A percentile compares a stretch with the other conserved stretches of the same genome.
Conservation (phyloP, 768 basidiomycete species). For the Trametes cingulata region DNA sequence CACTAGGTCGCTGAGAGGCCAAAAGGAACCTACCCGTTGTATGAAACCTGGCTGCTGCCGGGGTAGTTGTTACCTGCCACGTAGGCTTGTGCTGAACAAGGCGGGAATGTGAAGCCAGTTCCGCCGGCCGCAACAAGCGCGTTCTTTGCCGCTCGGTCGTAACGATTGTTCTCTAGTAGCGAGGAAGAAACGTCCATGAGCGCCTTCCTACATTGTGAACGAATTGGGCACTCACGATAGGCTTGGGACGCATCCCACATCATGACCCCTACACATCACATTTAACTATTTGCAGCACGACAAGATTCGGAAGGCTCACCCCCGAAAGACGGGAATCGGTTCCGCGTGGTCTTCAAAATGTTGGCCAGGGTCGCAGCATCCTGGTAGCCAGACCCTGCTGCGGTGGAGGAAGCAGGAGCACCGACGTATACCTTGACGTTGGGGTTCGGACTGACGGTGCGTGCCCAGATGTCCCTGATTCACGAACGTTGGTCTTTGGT, state of each 20-base stretch:
- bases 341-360: constrained; percentile 36
- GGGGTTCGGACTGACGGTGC: constrained; percentile 40
- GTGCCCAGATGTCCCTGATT: constrained; percentile 48
- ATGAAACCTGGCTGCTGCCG: constrained; percentile 54
- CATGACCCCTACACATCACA: constrained; percentile 35
- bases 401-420: constrained; percentile 42
- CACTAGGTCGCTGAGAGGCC: neutral
- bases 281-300: neutral
- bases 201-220: neutral
- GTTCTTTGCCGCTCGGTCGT: constrained; percentile 61
- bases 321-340: constrained; percentile 44
- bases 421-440: constrained; percentile 49
- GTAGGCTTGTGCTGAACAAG: constrained; percentile 59
- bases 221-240: constrained; percentile 32
- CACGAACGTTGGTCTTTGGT: constrained; percentile 7
- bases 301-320: constrained; percentile 23
- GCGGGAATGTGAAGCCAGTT: constrained; percentile 66
- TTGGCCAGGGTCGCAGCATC: constrained; percentile 33
- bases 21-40: constrained; percentile 46
- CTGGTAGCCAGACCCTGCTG: constrained; percentile 44
- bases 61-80: constrained; percentile 50
- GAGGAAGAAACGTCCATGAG: neutral
- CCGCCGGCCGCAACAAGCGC: constrained; percentile 60
- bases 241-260: constrained; percentile 49
- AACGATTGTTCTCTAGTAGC: constrained; percentile 52